A percentile compares a stretch with the other conserved stretches of the same genome.
Conservation (phyloP, 2,329 filamentous ascomycete genomes). For the Spiromastix sp. region DNA sequence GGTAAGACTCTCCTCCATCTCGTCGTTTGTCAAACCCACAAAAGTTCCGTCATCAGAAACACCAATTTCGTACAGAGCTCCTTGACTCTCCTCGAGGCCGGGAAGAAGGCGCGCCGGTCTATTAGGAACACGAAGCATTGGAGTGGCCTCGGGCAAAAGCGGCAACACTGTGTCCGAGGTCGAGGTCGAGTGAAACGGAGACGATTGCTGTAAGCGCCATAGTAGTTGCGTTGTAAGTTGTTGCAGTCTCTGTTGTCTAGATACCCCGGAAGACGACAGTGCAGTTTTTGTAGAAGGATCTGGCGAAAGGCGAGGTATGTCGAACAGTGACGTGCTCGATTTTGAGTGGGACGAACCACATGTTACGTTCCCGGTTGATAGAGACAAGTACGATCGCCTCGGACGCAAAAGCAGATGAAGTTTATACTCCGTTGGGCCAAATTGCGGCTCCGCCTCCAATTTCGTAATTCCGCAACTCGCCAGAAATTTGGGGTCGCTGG, state of each 20-base stretch:
- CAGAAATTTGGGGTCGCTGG: slow-evolving; percentile 28
- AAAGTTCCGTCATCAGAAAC: slow-evolving; percentile 90
- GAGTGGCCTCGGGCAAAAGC: slow-evolving; percentile 54
- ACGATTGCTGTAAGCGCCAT: slow-evolving; percentile 92
- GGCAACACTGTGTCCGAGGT: slow-evolving; percentile 66
- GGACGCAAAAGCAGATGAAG: slow-evolving; percentile 76
- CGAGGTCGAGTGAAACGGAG: slow-evolving; percentile 75
- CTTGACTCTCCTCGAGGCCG: slow-evolving; percentile 83
- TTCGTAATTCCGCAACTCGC: slow-evolving; percentile 58
- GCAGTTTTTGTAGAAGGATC: slow-evolving; percentile 26
- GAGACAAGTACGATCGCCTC: slow-evolving; percentile 60
- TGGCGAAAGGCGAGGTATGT: slow-evolving; percentile 18
- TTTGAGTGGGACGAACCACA: slow-evolving; percentile 42
- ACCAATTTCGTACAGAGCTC: slow-evolving; percentile 91
- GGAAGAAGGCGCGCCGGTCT: slow-evolving; percentile 49
- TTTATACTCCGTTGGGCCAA: slow-evolving; percentile 94
- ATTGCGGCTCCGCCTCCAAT: slow-evolving; percentile 81
- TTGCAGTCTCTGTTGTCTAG: slow-evolving; percentile 72
- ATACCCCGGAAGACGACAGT: slow-evolving; percentile 49
- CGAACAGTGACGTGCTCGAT: slow-evolving; percentile 14
- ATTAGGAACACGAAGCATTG: slow-evolving; percentile 46
- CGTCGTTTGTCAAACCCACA: slow-evolving; percentile 76
- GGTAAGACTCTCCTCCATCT: slow-evolving; percentile 80
- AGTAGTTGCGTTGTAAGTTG: slow-evolving; percentile 90
- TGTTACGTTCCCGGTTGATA: slow-evolving; percentile 53